Percentiles rank a stretch among this genome's conserved stretches.
These are phyloP conservation scores for Mycena filopes DNA, from an alignment of 768 basidiomycete genomes.

Conservation along the genomic window DNA sequence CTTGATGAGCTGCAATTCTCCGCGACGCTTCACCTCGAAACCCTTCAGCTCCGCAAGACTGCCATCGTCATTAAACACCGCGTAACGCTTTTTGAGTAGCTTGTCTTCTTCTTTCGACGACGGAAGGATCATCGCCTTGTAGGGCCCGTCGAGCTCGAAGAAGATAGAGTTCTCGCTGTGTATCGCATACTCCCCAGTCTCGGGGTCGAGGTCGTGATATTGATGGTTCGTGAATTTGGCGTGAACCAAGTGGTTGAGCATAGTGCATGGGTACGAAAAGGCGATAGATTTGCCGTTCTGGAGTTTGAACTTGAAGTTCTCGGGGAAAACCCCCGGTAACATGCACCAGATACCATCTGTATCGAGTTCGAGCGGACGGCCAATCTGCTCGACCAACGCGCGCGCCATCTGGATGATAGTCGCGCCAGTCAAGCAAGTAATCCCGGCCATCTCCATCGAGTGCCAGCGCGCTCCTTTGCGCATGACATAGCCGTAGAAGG, in stretches of 20 bases:
- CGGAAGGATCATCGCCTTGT: slow-evolving; percentile 98
- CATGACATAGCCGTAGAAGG: slow-evolving; percentile 99
- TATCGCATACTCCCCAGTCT: slow-evolving; percentile 85
- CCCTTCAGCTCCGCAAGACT: slow-evolving; percentile 98
- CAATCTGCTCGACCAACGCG: slow-evolving; percentile 96
- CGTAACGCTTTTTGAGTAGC: slow-evolving; percentile 97
- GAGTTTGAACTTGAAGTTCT: slow-evolving; percentile 96
- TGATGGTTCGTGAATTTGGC: slow-evolving; percentile 97
- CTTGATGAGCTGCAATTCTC: slow-evolving; percentile 98
- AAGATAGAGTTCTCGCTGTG: slow-evolving; percentile 99
- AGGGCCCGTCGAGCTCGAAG: slow-evolving; percentile 98
- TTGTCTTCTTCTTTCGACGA: slow-evolving; percentile 99
- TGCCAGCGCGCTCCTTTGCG: slow-evolving; percentile 99
- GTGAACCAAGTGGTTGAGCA: slow-evolving; percentile 98
- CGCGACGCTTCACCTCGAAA: slow-evolving; percentile 98
- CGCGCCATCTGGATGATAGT: slow-evolving; percentile 99
- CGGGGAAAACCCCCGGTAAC: slow-evolving; percentile 97
- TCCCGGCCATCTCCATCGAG: slow-evolving; percentile 99
- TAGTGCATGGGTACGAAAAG: slow-evolving; percentile 98
- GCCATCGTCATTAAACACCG: slow-evolving; percentile 98
- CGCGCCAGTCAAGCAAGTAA: slow-evolving; percentile 97
- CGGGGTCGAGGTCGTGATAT: slow-evolving; percentile 91
- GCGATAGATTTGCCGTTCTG: slow-evolving; percentile 85
- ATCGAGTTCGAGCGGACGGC: slow-evolving; percentile 95
- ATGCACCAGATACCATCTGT: slow-evolving; percentile 99